A percentile compares a stretch with the other conserved stretches of the same genome.
phyloP scores from a whole-genome alignment of 345 rosid genomes.

The Camelina hispida region DNA sequence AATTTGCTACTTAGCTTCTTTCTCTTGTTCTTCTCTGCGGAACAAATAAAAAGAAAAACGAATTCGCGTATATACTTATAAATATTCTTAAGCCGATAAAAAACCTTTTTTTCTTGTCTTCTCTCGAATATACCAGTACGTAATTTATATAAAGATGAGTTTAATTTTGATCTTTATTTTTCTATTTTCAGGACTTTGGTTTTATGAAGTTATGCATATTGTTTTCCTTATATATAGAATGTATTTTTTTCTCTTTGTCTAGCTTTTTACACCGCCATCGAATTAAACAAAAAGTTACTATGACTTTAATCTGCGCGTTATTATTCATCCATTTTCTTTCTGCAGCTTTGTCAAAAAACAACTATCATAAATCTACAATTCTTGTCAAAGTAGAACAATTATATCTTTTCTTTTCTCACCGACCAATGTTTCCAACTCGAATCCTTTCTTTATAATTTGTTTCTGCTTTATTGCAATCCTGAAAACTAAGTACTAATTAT shows the following conservation, averaged over 20 bases:
- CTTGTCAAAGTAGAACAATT: constrained; percentile 19
- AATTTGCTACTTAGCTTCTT: constrained; percentile 6
- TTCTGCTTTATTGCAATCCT: constrained; percentile 14
- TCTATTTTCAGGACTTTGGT: neutral
- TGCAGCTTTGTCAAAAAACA: constrained; percentile 41
- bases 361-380: constrained; percentile 26
- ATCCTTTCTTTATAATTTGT: constrained; percentile 6
- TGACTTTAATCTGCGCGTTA: constrained; percentile 18
- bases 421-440: constrained; percentile 33
- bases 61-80: constrained; percentile 30
- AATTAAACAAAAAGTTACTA: constrained; percentile 25
- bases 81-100: constrained; percentile 24
- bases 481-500: neutral
- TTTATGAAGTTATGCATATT: constrained; percentile 1
- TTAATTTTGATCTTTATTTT: neutral
- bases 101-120: constrained; percentile 1
- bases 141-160: neutral
- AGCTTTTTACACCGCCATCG: constrained; percentile 2
- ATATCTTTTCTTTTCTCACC: constrained; percentile 17
- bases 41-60: no score
- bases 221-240: constrained; percentile 11
- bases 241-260: constrained; percentile 10
- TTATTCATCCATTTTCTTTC: constrained; percentile 29
- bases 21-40: no score
- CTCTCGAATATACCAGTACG: constrained; percentile 36